Evolutionary conservation across 2,329 filamentous ascomycete species (phyloP).

Genomic region (Escovopsis sp.): DNA sequence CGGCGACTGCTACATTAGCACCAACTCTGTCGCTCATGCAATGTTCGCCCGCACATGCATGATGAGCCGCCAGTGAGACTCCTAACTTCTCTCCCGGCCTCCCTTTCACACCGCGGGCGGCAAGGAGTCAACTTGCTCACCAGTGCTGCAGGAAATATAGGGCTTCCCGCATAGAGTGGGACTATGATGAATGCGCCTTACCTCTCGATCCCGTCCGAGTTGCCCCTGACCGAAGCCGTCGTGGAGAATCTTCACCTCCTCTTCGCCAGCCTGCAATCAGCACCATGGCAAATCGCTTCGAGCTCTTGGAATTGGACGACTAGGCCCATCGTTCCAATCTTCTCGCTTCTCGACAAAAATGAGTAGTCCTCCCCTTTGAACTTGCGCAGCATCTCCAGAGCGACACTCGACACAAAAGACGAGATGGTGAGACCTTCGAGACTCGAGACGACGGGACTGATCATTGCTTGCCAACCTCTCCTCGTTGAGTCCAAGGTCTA

Average conservation of each 20-base stretch:
- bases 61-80: conserved; percentile 42
- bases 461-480: too few relatives aligned
- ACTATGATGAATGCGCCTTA: conserved; percentile 54
- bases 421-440: too few relatives aligned
- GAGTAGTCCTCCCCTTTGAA: too few relatives aligned
- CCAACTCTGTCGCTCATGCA: conserved; percentile 63
- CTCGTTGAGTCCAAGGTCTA: too few relatives aligned
- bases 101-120: too few relatives aligned
- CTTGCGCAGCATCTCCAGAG: too few relatives aligned
- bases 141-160: conserved; percentile 43
- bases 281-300: conserved; percentile 43
- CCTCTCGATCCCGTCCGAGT: conserved; percentile 30
- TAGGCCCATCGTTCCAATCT: too few relatives aligned
- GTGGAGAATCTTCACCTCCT: conserved; percentile 7
- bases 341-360: too few relatives aligned
- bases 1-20: conserved; percentile 51
- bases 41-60: conserved; percentile 66
- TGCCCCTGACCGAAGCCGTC: conserved; percentile 7
- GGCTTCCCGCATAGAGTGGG: conserved; percentile 54
- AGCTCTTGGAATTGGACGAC: conserved; percentile 38
- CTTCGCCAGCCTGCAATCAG: conserved; percentile 20
- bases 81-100: not conserved
- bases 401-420: too few relatives aligned
- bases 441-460: too few relatives aligned
- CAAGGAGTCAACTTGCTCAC: not conserved